Evolutionary conservation across 192 early-diverging fungal genomes (phyloP).

Genomic region (Mortierella claussenii): DNA sequence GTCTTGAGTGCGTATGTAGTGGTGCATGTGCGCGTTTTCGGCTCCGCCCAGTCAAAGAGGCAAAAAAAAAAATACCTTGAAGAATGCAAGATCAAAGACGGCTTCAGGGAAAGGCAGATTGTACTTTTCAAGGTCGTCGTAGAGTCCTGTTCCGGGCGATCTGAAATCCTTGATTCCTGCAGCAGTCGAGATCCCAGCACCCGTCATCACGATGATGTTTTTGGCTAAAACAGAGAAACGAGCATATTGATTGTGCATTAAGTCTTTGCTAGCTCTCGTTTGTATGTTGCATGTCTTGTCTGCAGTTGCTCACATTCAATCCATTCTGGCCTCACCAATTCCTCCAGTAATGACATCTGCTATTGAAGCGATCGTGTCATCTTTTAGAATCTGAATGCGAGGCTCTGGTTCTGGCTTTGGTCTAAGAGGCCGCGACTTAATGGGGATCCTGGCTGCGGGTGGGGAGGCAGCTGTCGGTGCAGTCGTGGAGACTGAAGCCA

Average conservation of each 20-base stretch:
- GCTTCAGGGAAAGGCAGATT: conserved; percentile 94
- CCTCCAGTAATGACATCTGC: conserved; percentile 51
- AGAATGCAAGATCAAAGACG: conserved; percentile 94
- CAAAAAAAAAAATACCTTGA: conserved; percentile 60
- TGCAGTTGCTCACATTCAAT: no score
- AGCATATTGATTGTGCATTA: no score
- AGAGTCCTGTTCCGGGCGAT: conserved; percentile 92
- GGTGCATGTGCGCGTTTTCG: no score
- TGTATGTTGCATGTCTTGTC: no score
- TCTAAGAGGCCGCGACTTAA: conserved; percentile 31
- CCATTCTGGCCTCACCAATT: conserved; percentile 55
- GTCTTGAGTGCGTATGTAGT: no score
- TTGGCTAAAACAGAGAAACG: conserved; percentile 50
- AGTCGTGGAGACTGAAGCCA: background rate
- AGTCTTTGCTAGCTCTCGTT: no score
- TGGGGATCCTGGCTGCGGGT: conserved; percentile 23
- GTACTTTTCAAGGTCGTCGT: conserved; percentile 91
- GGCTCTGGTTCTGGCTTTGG: conserved; percentile 43
- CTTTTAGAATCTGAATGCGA: conserved; percentile 32
- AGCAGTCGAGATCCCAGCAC: conserved; percentile 88
- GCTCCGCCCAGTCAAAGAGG: no score
- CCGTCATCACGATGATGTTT: conserved; percentile 88
- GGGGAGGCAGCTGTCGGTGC: background rate
- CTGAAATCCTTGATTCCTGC: conserved; percentile 96
- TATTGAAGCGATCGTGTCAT: conserved; percentile 45